phyloP scores from a whole-genome alignment of 192 early-diverging fungal species.

The Gaertneriomyces sp. region DNA sequence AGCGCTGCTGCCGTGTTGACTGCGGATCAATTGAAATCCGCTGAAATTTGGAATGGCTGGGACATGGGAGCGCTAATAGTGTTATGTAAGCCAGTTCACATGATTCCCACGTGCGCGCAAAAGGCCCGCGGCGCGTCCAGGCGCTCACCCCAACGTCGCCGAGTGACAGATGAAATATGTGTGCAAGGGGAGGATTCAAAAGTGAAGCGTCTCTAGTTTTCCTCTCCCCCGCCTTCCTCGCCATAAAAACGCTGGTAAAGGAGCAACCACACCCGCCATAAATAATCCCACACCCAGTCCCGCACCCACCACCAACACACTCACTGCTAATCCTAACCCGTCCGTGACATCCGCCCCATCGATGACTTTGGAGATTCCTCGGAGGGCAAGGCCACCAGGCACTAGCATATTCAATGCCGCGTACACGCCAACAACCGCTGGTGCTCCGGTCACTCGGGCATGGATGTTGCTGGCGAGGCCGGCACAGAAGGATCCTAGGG shows the following conservation, averaged over 20 bases:
- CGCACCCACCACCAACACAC: slow-evolving; percentile 28
- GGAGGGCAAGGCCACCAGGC: slow-evolving; percentile 31
- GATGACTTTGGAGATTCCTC: slow-evolving; percentile 24
- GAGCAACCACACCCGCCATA: slow-evolving; percentile 27
- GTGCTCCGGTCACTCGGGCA: slow-evolving; percentile 18
- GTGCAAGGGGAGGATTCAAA: not conserved
- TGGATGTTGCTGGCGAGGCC: slow-evolving; percentile 30
- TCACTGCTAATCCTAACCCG: slow-evolving; percentile 21
- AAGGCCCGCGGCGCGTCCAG: too few species aligned
- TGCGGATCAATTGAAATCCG: too few species aligned
- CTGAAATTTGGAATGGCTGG: too few species aligned
- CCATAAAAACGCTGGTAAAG: slow-evolving; percentile 8
- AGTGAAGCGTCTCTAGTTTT: slow-evolving; percentile 1
- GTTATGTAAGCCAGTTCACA: too few species aligned
- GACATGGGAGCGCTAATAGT: too few species aligned
- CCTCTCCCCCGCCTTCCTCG: not conserved
- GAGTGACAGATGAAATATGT: too few species aligned
- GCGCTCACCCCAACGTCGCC: too few species aligned
- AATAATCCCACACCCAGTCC: slow-evolving; percentile 33
- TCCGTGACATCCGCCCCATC: slow-evolving; percentile 12
- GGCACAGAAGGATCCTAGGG: slow-evolving; percentile 27
- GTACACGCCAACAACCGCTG: slow-evolving; percentile 33
- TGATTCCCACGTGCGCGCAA: too few species aligned
- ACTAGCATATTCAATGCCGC: slow-evolving; percentile 30
- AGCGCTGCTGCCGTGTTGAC: too few species aligned